A percentile compares a stretch with the other conserved stretches of the same genome.
Conservation (phyloP, 169 alveolate species). For the Cystoisospora suis region DNA sequence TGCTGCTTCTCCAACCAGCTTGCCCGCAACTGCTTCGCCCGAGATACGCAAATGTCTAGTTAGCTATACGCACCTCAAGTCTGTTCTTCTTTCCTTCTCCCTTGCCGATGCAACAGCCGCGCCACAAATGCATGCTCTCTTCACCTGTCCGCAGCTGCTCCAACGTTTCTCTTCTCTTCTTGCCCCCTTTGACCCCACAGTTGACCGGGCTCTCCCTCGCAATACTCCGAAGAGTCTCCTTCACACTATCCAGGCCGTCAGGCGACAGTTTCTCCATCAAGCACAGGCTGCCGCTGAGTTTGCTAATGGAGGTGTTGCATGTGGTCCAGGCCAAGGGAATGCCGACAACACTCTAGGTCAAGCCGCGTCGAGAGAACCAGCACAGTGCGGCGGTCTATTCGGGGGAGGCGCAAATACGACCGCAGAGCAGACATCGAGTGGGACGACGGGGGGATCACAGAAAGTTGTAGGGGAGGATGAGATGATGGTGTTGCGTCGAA, state of each 20-base stretch:
- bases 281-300: constrained; percentile 20
- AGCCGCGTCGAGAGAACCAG: too few relatives aligned
- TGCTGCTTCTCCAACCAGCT: background rate
- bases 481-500: background rate
- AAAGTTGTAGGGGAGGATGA: too few relatives aligned
- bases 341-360: background rate
- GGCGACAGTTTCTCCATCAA: constrained; percentile 41
- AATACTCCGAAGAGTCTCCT: constrained; percentile 35
- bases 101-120: constrained; percentile 25
- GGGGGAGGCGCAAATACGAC: background rate
- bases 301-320: background rate
- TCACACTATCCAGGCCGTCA: background rate
- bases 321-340: background rate
- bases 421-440: constrained; percentile 33
- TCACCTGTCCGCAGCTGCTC: constrained; percentile 40
- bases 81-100: constrained; percentile 28
- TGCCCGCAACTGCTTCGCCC: background rate
- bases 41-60: constrained; percentile 60
- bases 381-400: background rate
- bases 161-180: constrained; percentile 48
- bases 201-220: constrained; percentile 63
- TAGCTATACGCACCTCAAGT: constrained; percentile 48
- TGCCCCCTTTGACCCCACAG: constrained; percentile 38
- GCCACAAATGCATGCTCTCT: constrained; percentile 25
- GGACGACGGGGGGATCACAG: background rate